phyloP scores from a whole-genome alignment of 768 basidiomycete genomes.

The Boletus huronensis region DNA sequence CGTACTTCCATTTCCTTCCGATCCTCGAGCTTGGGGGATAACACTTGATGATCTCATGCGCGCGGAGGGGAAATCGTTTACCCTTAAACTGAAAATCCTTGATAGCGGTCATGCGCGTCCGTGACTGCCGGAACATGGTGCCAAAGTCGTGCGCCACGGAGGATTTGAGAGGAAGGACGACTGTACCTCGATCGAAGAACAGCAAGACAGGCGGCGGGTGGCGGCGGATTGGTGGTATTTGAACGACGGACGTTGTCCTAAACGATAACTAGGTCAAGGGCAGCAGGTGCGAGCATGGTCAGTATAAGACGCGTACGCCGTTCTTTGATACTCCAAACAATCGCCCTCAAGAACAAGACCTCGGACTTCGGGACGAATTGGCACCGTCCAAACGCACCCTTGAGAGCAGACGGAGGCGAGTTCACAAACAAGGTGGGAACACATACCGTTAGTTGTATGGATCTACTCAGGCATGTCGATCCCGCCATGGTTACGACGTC shows the following conservation, averaged over 20 bases:
- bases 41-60: slow-evolving; percentile 9
- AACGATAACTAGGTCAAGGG: background rate
- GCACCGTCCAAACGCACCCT: background rate
- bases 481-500: background rate
- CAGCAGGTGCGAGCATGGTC: background rate
- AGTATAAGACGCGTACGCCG: background rate
- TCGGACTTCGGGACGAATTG: background rate
- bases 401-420: background rate
- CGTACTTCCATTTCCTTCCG: slow-evolving; percentile 2
- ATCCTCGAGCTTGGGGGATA: slow-evolving; percentile 11
- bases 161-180: no score
- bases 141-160: background rate
- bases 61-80: slow-evolving; percentile 4
- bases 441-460: background rate
- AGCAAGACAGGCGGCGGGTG: no score
- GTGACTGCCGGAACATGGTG: background rate
- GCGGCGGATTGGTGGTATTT: background rate
- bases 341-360: background rate
- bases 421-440: background rate
- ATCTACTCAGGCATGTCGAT: background rate
- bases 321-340: background rate
- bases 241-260: slow-evolving; percentile 1
- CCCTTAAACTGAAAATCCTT: slow-evolving; percentile 8
- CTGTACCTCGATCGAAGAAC: background rate
- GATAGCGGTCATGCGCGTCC: slow-evolving; percentile 1